These are phyloP conservation scores for Fragaria ananassa DNA, from an alignment of 306 rosid species.

Conservation along the genomic window DNA sequence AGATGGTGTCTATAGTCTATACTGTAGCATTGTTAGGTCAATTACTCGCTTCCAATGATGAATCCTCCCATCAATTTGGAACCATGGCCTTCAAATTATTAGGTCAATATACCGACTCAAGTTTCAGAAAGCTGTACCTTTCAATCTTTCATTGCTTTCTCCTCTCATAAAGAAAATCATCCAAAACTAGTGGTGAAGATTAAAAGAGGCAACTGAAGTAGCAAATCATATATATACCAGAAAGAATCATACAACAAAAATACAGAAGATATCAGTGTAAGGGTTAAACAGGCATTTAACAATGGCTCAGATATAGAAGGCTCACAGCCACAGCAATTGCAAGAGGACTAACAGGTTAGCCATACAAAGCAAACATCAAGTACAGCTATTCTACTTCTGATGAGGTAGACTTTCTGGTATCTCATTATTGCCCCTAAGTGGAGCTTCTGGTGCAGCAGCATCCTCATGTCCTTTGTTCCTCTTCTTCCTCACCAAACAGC, in stretches of 20 bases:
- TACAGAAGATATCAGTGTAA: not conserved
- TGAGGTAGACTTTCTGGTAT: not conserved
- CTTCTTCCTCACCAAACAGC: not conserved
- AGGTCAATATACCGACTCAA: not conserved
- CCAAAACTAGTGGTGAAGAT: not conserved
- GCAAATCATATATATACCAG: not conserved
- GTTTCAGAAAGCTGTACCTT: not conserved
- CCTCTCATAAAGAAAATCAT: not conserved
- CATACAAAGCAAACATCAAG: not conserved
- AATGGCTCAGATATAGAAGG: not conserved
- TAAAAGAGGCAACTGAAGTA: not conserved
- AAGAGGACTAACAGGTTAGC: not conserved
- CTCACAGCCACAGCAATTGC: not conserved
- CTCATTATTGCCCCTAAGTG: not conserved
- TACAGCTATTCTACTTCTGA: not conserved
- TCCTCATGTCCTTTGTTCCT: not conserved
- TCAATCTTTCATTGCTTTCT: conserved; percentile 8
- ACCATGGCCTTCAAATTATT: not conserved
- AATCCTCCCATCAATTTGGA: not conserved
- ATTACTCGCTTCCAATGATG: not conserved
- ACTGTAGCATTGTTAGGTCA: not conserved
- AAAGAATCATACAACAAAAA: not conserved
- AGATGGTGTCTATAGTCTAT: not conserved
- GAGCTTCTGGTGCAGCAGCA: not conserved
- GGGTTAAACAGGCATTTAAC: not conserved